These are phyloP conservation scores for Ambrosiella cleistominuta DNA, from an alignment of 2,329 filamentous ascomycete species.

Conservation along the genomic window DNA sequence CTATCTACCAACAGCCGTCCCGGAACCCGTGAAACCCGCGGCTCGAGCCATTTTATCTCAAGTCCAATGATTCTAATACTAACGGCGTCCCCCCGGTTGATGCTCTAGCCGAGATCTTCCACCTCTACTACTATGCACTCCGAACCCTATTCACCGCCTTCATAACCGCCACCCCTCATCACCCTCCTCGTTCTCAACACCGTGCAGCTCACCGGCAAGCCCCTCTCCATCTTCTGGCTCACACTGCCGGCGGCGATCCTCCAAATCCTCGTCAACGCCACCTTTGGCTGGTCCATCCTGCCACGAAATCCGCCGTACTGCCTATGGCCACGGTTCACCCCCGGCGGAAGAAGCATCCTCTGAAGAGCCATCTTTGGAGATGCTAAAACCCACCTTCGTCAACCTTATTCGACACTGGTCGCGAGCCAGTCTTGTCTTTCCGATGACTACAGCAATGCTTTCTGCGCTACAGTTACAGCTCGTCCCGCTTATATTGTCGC, in stretches of 20 bases:
- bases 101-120: conserved; percentile 56
- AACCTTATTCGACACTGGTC: conserved; percentile 31
- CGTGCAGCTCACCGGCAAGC: conserved; percentile 28
- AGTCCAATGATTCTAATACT: conserved; percentile 28
- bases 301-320: conserved; percentile 44
- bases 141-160: conserved; percentile 46
- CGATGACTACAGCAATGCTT: conserved; percentile 47
- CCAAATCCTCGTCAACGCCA: conserved; percentile 47
- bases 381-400: conserved; percentile 27
- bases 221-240: conserved; percentile 47
- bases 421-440: conserved; percentile 55
- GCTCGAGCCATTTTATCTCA: conserved; percentile 23
- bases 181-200: conserved; percentile 51
- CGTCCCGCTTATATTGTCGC: conserved; percentile 53
- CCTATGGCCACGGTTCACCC: conserved; percentile 16
- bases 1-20: conserved; percentile 35
- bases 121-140: conserved; percentile 51
- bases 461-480: conserved; percentile 49
- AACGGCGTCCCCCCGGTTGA: conserved; percentile 25
- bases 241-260: conserved; percentile 51
- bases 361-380: conserved; percentile 16
- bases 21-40: conserved; percentile 55
- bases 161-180: conserved; percentile 50
- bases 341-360: conserved; percentile 25
- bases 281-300: conserved; percentile 45